Evolutionary conservation across 2,329 filamentous ascomycete genomes (phyloP).

Genomic region (Arachnomyces sp.): DNA sequence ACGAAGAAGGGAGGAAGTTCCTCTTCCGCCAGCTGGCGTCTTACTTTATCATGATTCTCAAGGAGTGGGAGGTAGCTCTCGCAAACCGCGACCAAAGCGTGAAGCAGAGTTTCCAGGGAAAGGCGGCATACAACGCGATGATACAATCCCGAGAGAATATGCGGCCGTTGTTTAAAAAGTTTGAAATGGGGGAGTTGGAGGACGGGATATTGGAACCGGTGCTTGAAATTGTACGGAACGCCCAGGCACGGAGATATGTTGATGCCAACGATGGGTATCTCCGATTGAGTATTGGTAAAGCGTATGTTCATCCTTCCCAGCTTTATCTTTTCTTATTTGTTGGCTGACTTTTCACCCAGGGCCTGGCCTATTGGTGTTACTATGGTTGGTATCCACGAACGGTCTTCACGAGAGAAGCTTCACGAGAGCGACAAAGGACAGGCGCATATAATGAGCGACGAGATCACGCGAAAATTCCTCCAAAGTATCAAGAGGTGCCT

Average conservation of each 20-base stretch:
- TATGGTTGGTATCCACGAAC: constrained; percentile 99
- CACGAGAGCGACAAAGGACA: constrained; percentile 68
- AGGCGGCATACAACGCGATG: constrained; percentile 76
- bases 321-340: background rate
- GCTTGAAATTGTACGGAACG: constrained; percentile 82
- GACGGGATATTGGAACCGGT: constrained; percentile 72
- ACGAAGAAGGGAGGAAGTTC: constrained; percentile 58
- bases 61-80: constrained; percentile 76
- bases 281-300: constrained; percentile 86
- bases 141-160: constrained; percentile 79
- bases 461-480: constrained; percentile 87
- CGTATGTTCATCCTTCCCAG: constrained; percentile 35
- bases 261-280: constrained; percentile 95
- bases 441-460: constrained; percentile 95
- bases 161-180: constrained; percentile 78
- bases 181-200: constrained; percentile 73
- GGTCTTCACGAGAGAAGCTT: constrained; percentile 88
- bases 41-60: constrained; percentile 94
- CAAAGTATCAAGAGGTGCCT: constrained; percentile 97
- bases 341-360: constrained; percentile 23
- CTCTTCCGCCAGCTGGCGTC: constrained; percentile 82
- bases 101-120: constrained; percentile 68
- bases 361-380: constrained; percentile 99
- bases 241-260: constrained; percentile 85
- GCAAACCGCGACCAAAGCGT: constrained; percentile 48